Conservation (phyloP, 352 stramenopile genomes). For the Globisporangium barbulae region DNA sequence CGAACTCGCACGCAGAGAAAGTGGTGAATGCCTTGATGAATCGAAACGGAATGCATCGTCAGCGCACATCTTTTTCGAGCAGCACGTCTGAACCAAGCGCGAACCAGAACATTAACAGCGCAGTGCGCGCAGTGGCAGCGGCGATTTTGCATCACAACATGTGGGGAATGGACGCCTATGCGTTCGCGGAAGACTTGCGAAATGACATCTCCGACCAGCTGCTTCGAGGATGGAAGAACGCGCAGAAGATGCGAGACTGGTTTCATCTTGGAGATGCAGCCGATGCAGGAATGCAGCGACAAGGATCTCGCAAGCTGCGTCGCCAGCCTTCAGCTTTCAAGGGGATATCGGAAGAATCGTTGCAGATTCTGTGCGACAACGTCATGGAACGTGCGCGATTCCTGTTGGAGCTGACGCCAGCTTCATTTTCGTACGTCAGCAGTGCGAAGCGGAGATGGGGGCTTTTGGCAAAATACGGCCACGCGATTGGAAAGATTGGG, state of each 20-base stretch:
- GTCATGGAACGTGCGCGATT: slow-evolving; percentile 69
- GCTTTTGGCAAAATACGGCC: slow-evolving; percentile 69
- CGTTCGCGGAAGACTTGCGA: slow-evolving; percentile 54
- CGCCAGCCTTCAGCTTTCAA: slow-evolving; percentile 79
- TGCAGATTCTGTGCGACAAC: slow-evolving; percentile 68
- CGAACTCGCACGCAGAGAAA: slow-evolving; percentile 38
- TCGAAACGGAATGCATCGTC: slow-evolving; percentile 20
- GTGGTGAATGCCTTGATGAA: slow-evolving; percentile 42
- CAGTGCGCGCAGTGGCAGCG: slow-evolving; percentile 66
- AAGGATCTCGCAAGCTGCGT: slow-evolving; percentile 33
- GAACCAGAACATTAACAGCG: slow-evolving; percentile 45
- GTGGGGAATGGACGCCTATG: slow-evolving; percentile 83
- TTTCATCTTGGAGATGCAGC: slow-evolving; percentile 80
- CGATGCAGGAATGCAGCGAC: slow-evolving; percentile 40
- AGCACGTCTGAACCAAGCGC: slow-evolving; percentile 29
- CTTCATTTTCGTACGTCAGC: slow-evolving; percentile 72
- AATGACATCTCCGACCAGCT: slow-evolving; percentile 65
- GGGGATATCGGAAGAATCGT: slow-evolving; percentile 66
- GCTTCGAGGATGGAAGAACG: slow-evolving; percentile 74
- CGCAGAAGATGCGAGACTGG: slow-evolving; percentile 86
- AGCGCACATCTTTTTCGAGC: slow-evolving; percentile 33
- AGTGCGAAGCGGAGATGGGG: slow-evolving; percentile 68
- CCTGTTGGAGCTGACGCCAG: slow-evolving; percentile 66
- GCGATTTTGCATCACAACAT: slow-evolving; percentile 87
- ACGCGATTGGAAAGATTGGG: slow-evolving; percentile 46